Evolutionary conservation across 495 filamentous ascomycete genomes (phyloP), one percentile per base, ranked within the genome.

Genomic region (Penicillium waksmanii): DNA sequence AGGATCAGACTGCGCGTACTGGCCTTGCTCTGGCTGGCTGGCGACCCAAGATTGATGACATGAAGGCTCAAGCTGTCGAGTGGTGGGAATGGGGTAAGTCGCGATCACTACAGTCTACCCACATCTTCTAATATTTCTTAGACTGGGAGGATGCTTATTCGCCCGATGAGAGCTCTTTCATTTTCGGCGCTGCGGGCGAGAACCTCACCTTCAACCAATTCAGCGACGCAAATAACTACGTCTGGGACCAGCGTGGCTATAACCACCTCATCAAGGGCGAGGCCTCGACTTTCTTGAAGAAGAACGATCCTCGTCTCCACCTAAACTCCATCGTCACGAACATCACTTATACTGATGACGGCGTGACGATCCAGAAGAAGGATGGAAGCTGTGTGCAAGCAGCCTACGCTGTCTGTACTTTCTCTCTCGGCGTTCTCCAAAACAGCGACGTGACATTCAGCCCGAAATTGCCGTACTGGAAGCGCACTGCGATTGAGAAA

Each of bases 361-460:
- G 82, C 4, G 85, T 91, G 5, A 86, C 76, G 35, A 76, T 90
- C 33, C 72, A 78, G 50, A 85, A 79, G 52, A 63, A 75, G 1
- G 81, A 84, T 63, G 82, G 82, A 35, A 78, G 71, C 60, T 91
- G 87, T 61, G 74, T 90, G 43, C 67, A 81, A 55, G 89, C 89
- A 34, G 78, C 84, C 47, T 84, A 84, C 60, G 80, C 81, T 5
- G 76, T 84, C 57, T 82, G 75, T 64, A 85, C 83, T 9, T 85
- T 87, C 68, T 87, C 84, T 1, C 65, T 92, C 7, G 89, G 89
- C 9, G 89, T 91, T 1, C 76, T 91, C 1, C 89, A 91, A 68
- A 83, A 85, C 55, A 77, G 85, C 51, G 77, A 77, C 1, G 82
- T 92, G 3, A 70, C 66, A 0, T 93, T 92, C 67, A 64, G 70